Evolutionary conservation across 225 moss, liverwort and hornwort genomes (phyloP), one percentile per base, ranked within the genome.

Genomic region (Physcomitrium patens): DNA sequence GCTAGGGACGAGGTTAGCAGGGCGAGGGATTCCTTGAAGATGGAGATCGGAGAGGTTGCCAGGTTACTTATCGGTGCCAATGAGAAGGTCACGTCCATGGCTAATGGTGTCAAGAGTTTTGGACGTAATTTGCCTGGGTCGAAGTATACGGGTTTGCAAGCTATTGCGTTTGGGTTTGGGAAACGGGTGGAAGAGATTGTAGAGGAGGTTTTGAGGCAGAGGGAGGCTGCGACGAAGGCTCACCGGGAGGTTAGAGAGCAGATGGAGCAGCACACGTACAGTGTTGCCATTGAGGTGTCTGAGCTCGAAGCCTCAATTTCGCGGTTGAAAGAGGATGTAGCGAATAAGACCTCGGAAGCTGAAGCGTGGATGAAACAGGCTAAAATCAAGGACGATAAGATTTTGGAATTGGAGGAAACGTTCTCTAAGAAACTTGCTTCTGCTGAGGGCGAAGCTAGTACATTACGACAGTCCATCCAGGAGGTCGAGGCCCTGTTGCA

Each of bases 131-230:
- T 95, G 67, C 95, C 95, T 20, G 79, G 93, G 51, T 85, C 89
- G 1, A 93, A 89, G 62, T 89, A 91, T 24, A 87, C 90, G n/a
- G 97, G 97, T 42, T 76, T 99, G 80, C 85, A 89, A 6, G 97
- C 97, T 17, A 95, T 99, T 77, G 95, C 97, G 14, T 94, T 86
- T 24, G 97, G 97, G 9, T 99, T 99, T 76, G 85, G 89, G 10
- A 99, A 93, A 81, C 93, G 97, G 51, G 87, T 93, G 68, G 97
- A 99, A 65, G 97, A 99, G 78, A 89, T 99, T 22, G 86, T 99
- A 18, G 97, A 99, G 43, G 97, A 99, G 79, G 79, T 93, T 26
- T 67, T 95, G 44, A 82, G 76, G 67, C 95, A 99, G 52, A 86
- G 91, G 24, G 95, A 99, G 74, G 87, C 79, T 48, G 91, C 95